Base-by-base conservation (phyloP, 1,284 basidiomycete genomes). In the Blastosporella zonata region DNA sequence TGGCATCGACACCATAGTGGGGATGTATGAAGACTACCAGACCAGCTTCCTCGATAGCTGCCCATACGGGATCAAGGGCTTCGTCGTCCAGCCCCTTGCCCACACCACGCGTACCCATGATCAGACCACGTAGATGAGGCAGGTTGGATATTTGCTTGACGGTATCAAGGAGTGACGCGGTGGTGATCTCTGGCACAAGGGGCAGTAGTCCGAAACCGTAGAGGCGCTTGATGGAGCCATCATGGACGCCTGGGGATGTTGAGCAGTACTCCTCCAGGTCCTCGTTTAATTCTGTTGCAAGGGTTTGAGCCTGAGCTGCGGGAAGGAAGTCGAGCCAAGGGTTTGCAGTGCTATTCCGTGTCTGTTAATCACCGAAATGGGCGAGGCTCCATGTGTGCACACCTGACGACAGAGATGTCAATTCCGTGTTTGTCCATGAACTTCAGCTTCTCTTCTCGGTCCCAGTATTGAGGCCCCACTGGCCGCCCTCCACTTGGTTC, bases 321-420 rank as follows among this genome's bases (percentile, higher is more conserved):
- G 83, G 64, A 22, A 93, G 74, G 62, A 91, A 93, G 64, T 93
- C 90, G 20, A 93, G 76, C 90, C 91, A 93, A 10, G 91, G 90
- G 60, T 93, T 93, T 22, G 91, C 91, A 12, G 85, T 77, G 63
- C 89, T 74, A 45, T 41, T 33, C 40, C 29, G 18, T 33, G 29
- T 29, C 22, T 22, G 13, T 38, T 17, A 34, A 34, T 25, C 17
- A 28, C 20, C 34, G 8, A 6, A 39, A 20, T 21, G 18, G 31
- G 1, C 12, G 15, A 13, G 8, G 9, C 10, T 22, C 2, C 21
- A 22, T n/a, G 8, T 35, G 13, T 17, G 13, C 41, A 9, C 44
- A 82, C 81, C 81, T 84, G 42, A 87, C 79, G 22, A 87, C 69
- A 2, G 84, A 86, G 34, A 85, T 65, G 61, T 87, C 80, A 47